phyloP scores from a whole-genome alignment of 176 grass and related monocot species.

The Eleusine coracana region DNA sequence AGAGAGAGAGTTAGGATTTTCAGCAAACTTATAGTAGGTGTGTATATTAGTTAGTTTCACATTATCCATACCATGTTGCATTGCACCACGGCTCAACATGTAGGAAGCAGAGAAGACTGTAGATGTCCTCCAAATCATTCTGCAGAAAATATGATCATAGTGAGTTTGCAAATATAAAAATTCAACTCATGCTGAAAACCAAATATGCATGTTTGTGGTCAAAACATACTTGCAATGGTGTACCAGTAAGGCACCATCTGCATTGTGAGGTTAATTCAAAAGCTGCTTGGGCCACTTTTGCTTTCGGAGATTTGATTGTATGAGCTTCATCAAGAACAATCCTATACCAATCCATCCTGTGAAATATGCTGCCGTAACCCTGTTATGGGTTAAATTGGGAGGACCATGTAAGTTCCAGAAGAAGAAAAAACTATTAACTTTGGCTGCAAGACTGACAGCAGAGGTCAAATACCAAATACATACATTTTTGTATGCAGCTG shows the following conservation, averaged over 20 bases:
- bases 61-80: conserved; percentile 56
- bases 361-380: conserved; percentile 70
- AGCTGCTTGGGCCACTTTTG: conserved; percentile 72
- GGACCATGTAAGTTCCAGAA: conserved; percentile 4
- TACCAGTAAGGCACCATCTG: conserved; percentile 96
- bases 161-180: conserved; percentile 21
- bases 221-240: conserved; percentile 74
- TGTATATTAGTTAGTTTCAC: conserved; percentile 15
- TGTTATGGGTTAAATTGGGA: conserved; percentile 29
- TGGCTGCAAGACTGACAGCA: background rate
- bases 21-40: background rate
- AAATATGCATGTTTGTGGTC: background rate
- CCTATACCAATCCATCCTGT: conserved; percentile 80
- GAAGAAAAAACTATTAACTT: background rate
- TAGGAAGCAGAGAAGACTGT: conserved; percentile 93
- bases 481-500: conserved; percentile 68
- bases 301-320: conserved; percentile 80
- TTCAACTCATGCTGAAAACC: background rate
- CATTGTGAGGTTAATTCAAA: conserved; percentile 69
- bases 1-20: background rate
- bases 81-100: conserved; percentile 88
- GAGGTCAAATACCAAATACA: conserved; percentile 18
- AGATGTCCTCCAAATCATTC: conserved; percentile 94
- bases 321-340: conserved; percentile 93
- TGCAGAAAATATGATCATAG: conserved; percentile 22